These are phyloP conservation scores for Paradendryphiella salina DNA, from an alignment of 2,329 filamentous ascomycete genomes.

Conservation along the genomic window DNA sequence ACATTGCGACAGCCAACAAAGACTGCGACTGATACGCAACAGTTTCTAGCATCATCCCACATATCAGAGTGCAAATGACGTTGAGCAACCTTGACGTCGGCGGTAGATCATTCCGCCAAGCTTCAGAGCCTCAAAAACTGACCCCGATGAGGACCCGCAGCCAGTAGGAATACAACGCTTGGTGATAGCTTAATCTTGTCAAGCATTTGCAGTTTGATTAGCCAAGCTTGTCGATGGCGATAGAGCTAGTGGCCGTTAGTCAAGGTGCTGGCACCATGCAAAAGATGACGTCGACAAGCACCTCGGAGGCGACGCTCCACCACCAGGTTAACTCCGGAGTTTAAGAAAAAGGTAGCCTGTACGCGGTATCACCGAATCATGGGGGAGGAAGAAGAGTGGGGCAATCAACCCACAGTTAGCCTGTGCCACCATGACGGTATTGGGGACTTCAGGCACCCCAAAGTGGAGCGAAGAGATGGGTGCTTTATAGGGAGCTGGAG, in stretches of 20 bases:
- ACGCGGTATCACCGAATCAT: no score
- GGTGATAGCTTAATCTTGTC: conserved; percentile 3
- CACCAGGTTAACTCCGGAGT: not conserved
- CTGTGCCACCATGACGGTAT: conserved; percentile 12
- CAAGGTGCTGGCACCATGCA: not conserved
- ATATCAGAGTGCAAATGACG: conserved; percentile 7
- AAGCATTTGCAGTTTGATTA: conserved; percentile 13
- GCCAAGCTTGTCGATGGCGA: not conserved
- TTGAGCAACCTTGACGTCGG: conserved; percentile 8
- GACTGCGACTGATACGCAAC: not conserved
- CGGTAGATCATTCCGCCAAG: conserved; percentile 2
- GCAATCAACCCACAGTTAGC: not conserved
- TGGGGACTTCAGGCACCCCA: not conserved
- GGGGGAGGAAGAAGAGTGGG: not conserved
- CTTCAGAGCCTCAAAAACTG: conserved; percentile 8
- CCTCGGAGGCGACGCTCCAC: not conserved
- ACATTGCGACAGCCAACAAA: not conserved
- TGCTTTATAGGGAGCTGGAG: conserved; percentile 6
- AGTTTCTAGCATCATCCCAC: conserved; percentile 2
- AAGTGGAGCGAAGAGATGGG: conserved; percentile 8
- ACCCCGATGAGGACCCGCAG: conserved; percentile 3
- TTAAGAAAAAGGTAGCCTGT: not conserved
- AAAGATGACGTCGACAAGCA: conserved; percentile 9
- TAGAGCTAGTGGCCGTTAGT: conserved; percentile 1
- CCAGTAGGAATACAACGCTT: conserved; percentile 9